Percentiles rank a stretch among this genome's conserved stretches.
Evolutionary conservation across 768 basidiomycete species (phyloP).

Genomic region (Mycena rebaudengoi): DNA sequence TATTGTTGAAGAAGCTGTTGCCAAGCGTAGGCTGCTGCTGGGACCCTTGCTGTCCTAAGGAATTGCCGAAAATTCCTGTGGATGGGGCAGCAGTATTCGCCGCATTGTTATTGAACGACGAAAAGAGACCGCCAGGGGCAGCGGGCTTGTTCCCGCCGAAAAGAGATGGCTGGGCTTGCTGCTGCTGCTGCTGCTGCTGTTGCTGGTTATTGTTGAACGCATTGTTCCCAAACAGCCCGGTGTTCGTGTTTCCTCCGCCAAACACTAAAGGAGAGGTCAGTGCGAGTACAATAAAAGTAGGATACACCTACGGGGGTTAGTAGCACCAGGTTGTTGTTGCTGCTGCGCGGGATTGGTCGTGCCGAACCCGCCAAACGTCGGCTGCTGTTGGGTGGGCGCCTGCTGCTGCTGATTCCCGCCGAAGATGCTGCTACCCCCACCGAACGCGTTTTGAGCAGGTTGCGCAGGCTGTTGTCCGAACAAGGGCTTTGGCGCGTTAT

Average conservation of each 20-base stretch:
- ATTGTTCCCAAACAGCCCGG: constrained; percentile 43
- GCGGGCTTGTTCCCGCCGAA: constrained; percentile 52
- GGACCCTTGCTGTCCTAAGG: constrained; percentile 51
- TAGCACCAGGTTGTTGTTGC: constrained; percentile 47
- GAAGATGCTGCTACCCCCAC: constrained; percentile 42
- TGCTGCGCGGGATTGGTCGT: constrained; percentile 38
- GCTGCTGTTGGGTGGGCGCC: constrained; percentile 38
- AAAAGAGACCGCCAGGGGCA: no score
- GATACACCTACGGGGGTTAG: constrained; percentile 42
- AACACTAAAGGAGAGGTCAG: constrained; percentile 40
- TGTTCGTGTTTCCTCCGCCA: constrained; percentile 23
- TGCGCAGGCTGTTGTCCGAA: constrained; percentile 56
- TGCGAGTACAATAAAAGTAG: background rate
- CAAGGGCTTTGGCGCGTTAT: constrained; percentile 51
- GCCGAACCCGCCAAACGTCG: constrained; percentile 39
- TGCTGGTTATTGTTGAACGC: constrained; percentile 41
- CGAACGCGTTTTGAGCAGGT: constrained; percentile 48
- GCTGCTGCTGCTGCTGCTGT: constrained; percentile 47
- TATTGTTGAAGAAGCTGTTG: constrained; percentile 59
- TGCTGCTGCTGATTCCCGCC: constrained; percentile 47
- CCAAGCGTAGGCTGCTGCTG: constrained; percentile 53
- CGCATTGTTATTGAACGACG: constrained; percentile 42
- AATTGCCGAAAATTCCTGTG: constrained; percentile 58
- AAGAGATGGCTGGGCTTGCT: constrained; percentile 41
- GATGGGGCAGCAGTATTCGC: constrained; percentile 38